Evolutionary conservation across 345 rosid genomes (phyloP).

Genomic region (Eucalyptus pumila): DNA sequence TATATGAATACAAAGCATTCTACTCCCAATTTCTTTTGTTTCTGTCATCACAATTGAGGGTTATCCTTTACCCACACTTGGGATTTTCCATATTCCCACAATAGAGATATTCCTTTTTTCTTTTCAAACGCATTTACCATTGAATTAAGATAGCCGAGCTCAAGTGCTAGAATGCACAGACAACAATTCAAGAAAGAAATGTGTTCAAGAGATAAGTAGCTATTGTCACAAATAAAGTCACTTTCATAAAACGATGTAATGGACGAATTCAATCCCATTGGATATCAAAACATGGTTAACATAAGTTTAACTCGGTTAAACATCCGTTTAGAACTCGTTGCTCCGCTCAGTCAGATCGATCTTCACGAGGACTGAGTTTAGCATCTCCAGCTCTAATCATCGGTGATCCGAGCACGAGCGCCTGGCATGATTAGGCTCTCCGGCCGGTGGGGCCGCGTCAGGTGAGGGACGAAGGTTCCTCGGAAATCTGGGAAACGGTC

Average conservation of each 20-base stretch:
- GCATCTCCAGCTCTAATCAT: background rate
- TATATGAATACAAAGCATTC: no score
- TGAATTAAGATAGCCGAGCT: background rate
- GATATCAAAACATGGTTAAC: background rate
- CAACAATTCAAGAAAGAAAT: background rate
- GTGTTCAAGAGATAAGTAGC: background rate
- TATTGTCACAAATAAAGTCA: background rate
- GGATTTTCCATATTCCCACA: background rate
- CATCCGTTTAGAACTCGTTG: fast-evolving
- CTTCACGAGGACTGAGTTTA: background rate
- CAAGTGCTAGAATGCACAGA: background rate
- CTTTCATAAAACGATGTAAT: background rate
- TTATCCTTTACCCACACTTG: background rate
- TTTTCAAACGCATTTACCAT: background rate
- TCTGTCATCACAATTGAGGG: background rate
- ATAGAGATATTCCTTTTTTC: background rate
- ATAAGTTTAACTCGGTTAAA: fast-evolving
- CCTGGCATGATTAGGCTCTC: background rate
- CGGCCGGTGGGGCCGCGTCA: background rate
- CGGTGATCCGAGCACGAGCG: no score
- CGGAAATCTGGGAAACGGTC: background rate
- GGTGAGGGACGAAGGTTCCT: background rate
- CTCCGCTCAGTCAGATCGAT: fast-evolving
- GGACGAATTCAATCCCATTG: background rate
- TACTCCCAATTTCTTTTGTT: no score